A percentile compares a stretch with the other conserved stretches of the same genome.
These are phyloP conservation scores for Camellia lanceoleosa DNA, from an alignment of 148 eudicot genomes.

Conservation along the genomic window DNA sequence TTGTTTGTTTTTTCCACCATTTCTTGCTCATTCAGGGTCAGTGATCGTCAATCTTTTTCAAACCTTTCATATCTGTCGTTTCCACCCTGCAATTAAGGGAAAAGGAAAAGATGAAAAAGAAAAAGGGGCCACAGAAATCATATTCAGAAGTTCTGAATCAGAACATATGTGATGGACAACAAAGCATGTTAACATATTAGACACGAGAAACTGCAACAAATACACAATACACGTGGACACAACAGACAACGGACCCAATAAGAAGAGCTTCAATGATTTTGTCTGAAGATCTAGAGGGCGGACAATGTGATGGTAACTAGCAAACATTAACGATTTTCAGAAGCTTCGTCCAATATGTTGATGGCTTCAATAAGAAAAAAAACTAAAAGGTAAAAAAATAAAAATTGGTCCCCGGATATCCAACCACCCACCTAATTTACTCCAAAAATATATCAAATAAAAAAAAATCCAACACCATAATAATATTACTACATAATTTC, in stretches of 20 bases:
- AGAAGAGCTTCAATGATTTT: neutral
- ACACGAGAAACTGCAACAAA: neutral
- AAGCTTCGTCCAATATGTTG: neutral
- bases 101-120: neutral
- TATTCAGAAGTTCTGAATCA: neutral
- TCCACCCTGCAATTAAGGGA: slow-evolving; percentile 48
- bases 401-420: neutral
- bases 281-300: neutral
- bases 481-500: neutral
- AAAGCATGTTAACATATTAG: neutral
- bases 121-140: neutral
- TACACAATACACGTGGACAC: neutral
- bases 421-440: neutral
- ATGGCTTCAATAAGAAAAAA: neutral
- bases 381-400: no score
- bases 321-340: neutral
- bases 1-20: neutral
- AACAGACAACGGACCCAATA: neutral
- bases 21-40: slow-evolving; percentile 14
- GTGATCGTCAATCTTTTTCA: slow-evolving; percentile 63
- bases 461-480: neutral
- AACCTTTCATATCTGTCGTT: slow-evolving; percentile 72
- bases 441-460: neutral
- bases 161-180: neutral
- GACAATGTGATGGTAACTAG: neutral